phyloP scores from a whole-genome alignment of 176 grass and related monocot species.

The Aegilops sharonensis region DNA sequence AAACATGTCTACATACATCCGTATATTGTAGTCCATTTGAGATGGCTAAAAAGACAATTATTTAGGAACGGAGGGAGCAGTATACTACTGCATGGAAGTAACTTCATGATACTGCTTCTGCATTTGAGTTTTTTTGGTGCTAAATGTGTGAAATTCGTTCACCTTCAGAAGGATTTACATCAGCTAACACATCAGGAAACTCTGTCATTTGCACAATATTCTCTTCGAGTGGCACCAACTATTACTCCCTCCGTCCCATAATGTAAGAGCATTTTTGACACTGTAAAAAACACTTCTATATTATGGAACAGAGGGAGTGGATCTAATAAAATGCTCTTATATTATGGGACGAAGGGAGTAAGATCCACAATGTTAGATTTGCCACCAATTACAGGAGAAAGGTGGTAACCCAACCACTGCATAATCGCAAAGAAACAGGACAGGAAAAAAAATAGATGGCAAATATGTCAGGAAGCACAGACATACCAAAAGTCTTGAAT shows the following conservation, averaged over 20 bases:
- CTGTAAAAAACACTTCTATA: no score
- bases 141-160: not conserved
- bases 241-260: not conserved
- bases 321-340: no score
- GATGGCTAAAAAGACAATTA: no score
- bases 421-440: not conserved
- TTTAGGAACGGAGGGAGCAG: no score
- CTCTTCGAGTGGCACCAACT: not conserved
- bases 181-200: not conserved
- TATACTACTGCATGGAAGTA: not conserved
- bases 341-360: not conserved
- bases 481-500: not conserved
- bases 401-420: not conserved
- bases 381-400: not conserved
- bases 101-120: not conserved
- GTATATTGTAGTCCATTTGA: no score
- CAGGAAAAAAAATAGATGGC: not conserved
- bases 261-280: no score
- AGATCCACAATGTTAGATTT: not conserved
- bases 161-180: not conserved
- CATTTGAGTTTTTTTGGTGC: not conserved
- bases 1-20: no score
- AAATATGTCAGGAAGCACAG: not conserved
- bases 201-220: not conserved
- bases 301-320: not conserved